These are phyloP conservation scores for Elongisporangium prolatum DNA, from an alignment of 352 stramenopile species.

Conservation along the genomic window DNA sequence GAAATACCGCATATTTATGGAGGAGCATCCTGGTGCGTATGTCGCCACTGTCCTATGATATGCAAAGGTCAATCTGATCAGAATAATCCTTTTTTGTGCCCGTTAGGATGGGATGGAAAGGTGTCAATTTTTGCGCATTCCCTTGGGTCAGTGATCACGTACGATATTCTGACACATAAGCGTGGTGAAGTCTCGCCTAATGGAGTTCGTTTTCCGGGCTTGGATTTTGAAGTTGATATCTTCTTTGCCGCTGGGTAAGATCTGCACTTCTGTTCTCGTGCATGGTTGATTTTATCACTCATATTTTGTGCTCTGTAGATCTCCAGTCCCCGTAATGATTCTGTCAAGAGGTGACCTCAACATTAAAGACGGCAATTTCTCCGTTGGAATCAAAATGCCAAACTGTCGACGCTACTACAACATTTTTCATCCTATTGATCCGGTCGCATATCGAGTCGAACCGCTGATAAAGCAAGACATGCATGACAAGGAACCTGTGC, in stretches of 20 bases:
- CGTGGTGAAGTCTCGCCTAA: constrained; percentile 52
- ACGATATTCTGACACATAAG: constrained; percentile 88
- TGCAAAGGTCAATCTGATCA: too few relatives aligned
- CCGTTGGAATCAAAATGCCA: constrained; percentile 72
- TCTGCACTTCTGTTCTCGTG: background rate
- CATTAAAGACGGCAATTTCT: constrained; percentile 71
- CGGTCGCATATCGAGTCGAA: constrained; percentile 89
- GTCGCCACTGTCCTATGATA: background rate
- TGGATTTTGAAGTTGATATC: constrained; percentile 85
- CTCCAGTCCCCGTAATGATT: constrained; percentile 80
- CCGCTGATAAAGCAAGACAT: constrained; percentile 87
- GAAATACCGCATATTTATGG: constrained; percentile 89
- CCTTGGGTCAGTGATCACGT: constrained; percentile 89
- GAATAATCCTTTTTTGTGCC: background rate
- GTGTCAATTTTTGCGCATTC: constrained; percentile 90
- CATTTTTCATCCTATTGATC: constrained; percentile 91
- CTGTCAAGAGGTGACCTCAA: constrained; percentile 76
- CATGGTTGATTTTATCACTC: background rate
- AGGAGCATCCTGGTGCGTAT: constrained; percentile 63
- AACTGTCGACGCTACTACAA: constrained; percentile 86
- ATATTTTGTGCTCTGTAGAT: constrained; percentile 26
- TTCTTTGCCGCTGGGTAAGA: constrained; percentile 80
- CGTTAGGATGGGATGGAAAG: constrained; percentile 74
- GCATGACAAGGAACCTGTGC: constrained; percentile 80
- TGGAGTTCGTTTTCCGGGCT: constrained; percentile 65